These are phyloP conservation scores for Citrus unshiu DNA, from an alignment of 345 rosid genomes.

Conservation along the genomic window DNA sequence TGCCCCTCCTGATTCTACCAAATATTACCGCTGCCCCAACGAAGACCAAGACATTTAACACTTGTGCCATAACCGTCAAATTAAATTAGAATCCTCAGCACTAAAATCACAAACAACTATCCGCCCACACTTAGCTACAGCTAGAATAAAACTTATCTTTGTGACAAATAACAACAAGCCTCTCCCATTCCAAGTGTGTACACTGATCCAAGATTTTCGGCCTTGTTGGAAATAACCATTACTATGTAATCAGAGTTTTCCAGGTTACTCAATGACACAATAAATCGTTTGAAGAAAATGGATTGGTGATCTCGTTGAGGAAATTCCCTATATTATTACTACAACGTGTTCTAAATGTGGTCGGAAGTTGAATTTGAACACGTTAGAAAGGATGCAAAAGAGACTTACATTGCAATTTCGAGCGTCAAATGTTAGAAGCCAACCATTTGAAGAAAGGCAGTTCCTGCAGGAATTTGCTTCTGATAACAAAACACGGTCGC, in stretches of 20 bases:
- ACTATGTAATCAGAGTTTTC: not conserved
- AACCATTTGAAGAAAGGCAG: not conserved
- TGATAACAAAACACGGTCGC: not conserved
- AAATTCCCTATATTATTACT: too few species aligned
- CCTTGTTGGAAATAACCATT: not conserved
- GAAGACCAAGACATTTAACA: too few species aligned
- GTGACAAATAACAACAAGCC: not conserved
- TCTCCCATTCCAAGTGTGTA: not conserved
- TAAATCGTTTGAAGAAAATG: not conserved
- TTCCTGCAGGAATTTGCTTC: not conserved
- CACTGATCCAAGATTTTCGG: not conserved
- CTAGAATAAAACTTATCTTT: not conserved
- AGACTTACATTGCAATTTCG: not conserved
- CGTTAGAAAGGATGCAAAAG: not conserved
- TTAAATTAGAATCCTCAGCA: not conserved
- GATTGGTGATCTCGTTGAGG: too few species aligned
- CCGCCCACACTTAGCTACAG: too few species aligned
- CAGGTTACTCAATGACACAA: not conserved
- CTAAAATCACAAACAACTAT: not conserved
- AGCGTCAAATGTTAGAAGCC: not conserved
- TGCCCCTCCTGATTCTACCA: not conserved
- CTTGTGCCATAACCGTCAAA: not conserved
- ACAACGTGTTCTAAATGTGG: not conserved
- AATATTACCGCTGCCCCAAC: not conserved
- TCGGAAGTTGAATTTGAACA: not conserved